Evolutionary conservation across 768 basidiomycete species (phyloP).

Genomic region (Sistotremastrum suecicum): DNA sequence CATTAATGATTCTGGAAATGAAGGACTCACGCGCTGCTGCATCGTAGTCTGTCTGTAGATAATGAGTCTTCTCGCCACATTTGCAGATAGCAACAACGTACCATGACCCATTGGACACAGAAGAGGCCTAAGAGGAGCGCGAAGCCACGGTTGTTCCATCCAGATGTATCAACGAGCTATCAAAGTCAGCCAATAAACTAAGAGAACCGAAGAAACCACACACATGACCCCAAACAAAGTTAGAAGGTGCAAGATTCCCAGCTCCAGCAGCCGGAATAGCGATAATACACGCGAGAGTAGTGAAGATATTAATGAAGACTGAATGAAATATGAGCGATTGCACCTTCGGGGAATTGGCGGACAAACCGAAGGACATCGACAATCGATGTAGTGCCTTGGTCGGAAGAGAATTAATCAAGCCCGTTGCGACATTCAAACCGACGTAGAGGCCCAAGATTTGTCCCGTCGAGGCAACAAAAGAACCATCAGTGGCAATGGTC

Average conservation of each 20-base stretch:
- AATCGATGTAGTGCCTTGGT: slow-evolving; percentile 20
- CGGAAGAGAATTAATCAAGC: slow-evolving; percentile 24
- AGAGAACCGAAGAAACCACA: not conserved
- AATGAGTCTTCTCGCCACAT: not conserved
- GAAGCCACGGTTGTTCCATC: slow-evolving; percentile 22
- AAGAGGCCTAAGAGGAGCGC: slow-evolving; percentile 24
- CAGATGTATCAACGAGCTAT: slow-evolving; percentile 18
- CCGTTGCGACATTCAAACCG: slow-evolving; percentile 27
- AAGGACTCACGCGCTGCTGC: slow-evolving; percentile 1
- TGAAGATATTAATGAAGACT: slow-evolving; percentile 32
- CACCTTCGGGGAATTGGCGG: too few relatives aligned
- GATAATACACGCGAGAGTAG: slow-evolving; percentile 28
- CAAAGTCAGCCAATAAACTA: too few relatives aligned
- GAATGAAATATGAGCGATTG: slow-evolving; percentile 5
- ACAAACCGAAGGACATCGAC: slow-evolving; percentile 14
- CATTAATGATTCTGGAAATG: not conserved
- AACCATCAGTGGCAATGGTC: slow-evolving; percentile 13
- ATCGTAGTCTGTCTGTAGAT: slow-evolving; percentile 5
- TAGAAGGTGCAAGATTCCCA: slow-evolving; percentile 2
- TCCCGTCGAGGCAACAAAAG: slow-evolving; percentile 21
- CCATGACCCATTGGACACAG: slow-evolving; percentile 23
- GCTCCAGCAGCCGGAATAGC: slow-evolving; percentile 21
- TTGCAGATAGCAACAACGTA: too few relatives aligned
- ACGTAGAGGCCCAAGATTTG: slow-evolving; percentile 28
- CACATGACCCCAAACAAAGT: slow-evolving; percentile 13